Evolutionary conservation across 2,329 filamentous ascomycete genomes (phyloP).

Genomic region (Ophiostoma himal-ulmi): DNA sequence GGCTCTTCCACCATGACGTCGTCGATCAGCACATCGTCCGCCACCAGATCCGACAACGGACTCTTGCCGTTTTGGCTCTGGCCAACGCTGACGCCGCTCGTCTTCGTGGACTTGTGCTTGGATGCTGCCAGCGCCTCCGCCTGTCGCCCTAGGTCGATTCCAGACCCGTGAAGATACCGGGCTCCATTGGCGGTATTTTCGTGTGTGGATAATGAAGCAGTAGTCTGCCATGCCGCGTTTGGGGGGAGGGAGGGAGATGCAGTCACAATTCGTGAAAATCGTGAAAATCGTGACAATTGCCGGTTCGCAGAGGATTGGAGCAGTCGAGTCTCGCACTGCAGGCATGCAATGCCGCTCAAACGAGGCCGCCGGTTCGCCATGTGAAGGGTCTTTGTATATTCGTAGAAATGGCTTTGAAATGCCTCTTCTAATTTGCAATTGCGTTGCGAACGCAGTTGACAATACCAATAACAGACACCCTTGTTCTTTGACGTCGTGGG

Average conservation of each 20-base stretch:
- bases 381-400: not conserved
- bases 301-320: not conserved
- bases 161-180: not conserved
- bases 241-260: not conserved
- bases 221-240: too few relatives aligned
- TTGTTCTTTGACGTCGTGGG: not conserved
- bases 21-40: not conserved
- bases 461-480: not conserved
- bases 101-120: not conserved
- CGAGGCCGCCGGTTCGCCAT: constrained; percentile 16
- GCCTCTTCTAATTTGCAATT: not conserved
- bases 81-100: not conserved
- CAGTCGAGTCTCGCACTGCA: constrained; percentile 21
- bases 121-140: not conserved
- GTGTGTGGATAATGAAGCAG: not conserved
- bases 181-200: not conserved
- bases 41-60: not conserved
- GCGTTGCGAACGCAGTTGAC: not conserved
- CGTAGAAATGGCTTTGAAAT: not conserved
- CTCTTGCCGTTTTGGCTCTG: not conserved
- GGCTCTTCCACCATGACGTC: not conserved
- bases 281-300: not conserved
- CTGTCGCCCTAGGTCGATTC: not conserved
- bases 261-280: constrained; percentile 7
- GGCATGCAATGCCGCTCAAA: constrained; percentile 23